Evolutionary conservation across 2,329 filamentous ascomycete genomes (phyloP).

Genomic region (Hypoxylon sp.): DNA sequence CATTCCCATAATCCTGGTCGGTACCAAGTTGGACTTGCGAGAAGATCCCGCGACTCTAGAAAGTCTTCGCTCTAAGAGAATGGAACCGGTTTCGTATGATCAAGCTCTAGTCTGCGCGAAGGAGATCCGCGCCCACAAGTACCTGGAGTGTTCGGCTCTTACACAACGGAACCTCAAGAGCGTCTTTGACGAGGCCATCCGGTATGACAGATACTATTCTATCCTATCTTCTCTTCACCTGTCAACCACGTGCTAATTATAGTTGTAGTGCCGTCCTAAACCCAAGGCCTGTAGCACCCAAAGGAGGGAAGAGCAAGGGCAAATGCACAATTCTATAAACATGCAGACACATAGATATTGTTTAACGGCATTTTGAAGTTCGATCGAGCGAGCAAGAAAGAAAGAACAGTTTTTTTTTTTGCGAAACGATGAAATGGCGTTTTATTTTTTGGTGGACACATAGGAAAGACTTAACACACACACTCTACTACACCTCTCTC

Average conservation of each 20-base stretch:
- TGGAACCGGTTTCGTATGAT: slow-evolving; percentile 96
- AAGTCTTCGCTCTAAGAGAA: slow-evolving; percentile 86
- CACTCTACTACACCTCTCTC: too few species aligned
- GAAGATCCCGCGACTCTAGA: slow-evolving; percentile 87
- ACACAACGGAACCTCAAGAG: slow-evolving; percentile 98
- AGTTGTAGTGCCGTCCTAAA: slow-evolving; percentile 72
- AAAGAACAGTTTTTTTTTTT: too few species aligned
- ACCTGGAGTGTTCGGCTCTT: slow-evolving; percentile 95
- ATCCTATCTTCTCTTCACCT: too few species aligned
- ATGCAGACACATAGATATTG: slow-evolving; percentile 21
- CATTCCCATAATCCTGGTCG: slow-evolving; percentile 95
- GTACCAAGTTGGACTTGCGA: slow-evolving; percentile 94
- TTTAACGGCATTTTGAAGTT: slow-evolving; percentile 36
- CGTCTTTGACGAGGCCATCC: slow-evolving; percentile 97
- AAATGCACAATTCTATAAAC: slow-evolving; percentile 76
- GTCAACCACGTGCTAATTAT: slow-evolving; percentile 32
- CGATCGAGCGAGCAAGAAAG: slow-evolving; percentile 39
- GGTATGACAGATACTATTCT: too few species aligned
- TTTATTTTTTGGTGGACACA: slow-evolving; percentile 47
- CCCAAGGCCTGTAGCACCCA: slow-evolving; percentile 65
- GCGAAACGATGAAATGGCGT: slow-evolving; percentile 43
- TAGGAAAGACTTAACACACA: slow-evolving; percentile 46
- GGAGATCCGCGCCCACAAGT: slow-evolving; percentile 96
- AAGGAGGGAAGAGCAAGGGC: slow-evolving; percentile 63
- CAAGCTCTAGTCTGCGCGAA: slow-evolving; percentile 88